Evolutionary conservation across 345 rosid genomes (phyloP).

Genomic region (Eutrema heterophyllum): DNA sequence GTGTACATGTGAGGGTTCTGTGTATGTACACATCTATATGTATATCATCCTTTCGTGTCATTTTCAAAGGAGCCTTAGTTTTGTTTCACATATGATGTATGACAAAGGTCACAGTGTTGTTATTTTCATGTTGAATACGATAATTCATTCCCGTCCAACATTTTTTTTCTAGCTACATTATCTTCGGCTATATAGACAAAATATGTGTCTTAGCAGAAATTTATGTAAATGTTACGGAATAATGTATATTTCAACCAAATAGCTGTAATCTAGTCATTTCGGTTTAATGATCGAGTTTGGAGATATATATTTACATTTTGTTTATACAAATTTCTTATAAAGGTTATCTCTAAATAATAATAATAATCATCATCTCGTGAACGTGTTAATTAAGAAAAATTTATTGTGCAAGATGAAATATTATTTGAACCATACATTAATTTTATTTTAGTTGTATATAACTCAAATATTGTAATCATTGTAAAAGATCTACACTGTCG

Average conservation of each 20-base stretch:
- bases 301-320: not conserved
- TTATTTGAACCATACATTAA: not conserved
- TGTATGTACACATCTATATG: not conserved
- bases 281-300: not conserved
- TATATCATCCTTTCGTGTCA: not conserved
- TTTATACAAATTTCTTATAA: not conserved
- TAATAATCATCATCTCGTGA: no score
- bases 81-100: slow-evolving; percentile 19
- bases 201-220: not conserved
- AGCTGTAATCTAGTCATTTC: no score
- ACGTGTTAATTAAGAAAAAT: no score
- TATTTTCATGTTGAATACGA: slow-evolving; percentile 26
- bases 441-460: not conserved
- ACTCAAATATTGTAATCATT: not conserved
- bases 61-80: slow-evolving; percentile 6
- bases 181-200: not conserved
- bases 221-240: no score
- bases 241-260: not conserved
- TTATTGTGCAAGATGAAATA: not conserved
- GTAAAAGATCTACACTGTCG: not conserved
- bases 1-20: not conserved
- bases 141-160: not conserved
- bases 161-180: not conserved
- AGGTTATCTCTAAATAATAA: not conserved
- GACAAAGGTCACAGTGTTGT: slow-evolving; percentile 9